Conservation (phyloP, 345 rosid genomes). For the Linum tenue region DNA sequence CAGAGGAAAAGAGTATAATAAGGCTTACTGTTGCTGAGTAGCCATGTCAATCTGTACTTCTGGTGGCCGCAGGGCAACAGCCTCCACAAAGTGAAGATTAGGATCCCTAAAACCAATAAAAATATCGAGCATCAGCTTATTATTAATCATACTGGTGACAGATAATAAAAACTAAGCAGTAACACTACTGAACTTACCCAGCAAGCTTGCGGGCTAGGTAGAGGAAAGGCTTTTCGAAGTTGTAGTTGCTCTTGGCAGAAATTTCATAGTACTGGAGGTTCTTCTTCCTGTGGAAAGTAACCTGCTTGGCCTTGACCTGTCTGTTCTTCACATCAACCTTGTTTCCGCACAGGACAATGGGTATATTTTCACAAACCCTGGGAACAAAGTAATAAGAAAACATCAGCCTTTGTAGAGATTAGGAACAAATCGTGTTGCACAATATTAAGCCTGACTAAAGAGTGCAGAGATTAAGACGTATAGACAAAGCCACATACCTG, state of each 20-base stretch:
- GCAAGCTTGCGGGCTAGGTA: conserved; percentile 52
- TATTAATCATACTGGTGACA: not conserved
- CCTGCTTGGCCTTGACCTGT: conserved; percentile 52
- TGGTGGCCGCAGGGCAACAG: conserved; percentile 87
- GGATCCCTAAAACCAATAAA: conserved; percentile 34
- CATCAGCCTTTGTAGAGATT: no score
- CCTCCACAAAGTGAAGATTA: conserved; percentile 89
- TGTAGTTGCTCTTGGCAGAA: conserved; percentile 52
- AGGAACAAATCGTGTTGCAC: not conserved
- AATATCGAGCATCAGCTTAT: not conserved
- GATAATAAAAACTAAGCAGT: not conserved
- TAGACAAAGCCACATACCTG: conserved; percentile 32
- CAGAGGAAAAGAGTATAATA: not conserved
- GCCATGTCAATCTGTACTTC: conserved; percentile 81
- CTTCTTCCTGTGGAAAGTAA: conserved; percentile 47
- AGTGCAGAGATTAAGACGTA: not conserved
- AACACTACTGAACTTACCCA: conserved; percentile 21
- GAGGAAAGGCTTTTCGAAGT: conserved; percentile 48
- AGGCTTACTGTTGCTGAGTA: conserved; percentile 75
- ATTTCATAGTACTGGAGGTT: conserved; percentile 51
- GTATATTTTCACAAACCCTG: conserved; percentile 51
- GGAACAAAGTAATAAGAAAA: not conserved
- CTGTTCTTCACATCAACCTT: conserved; percentile 53
- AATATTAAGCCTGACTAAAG: not conserved
- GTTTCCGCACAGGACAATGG: conserved; percentile 51